These are phyloP conservation scores for Termitomyces bulborhizus DNA, from an alignment of 768 basidiomycete species.

Conservation along the genomic window DNA sequence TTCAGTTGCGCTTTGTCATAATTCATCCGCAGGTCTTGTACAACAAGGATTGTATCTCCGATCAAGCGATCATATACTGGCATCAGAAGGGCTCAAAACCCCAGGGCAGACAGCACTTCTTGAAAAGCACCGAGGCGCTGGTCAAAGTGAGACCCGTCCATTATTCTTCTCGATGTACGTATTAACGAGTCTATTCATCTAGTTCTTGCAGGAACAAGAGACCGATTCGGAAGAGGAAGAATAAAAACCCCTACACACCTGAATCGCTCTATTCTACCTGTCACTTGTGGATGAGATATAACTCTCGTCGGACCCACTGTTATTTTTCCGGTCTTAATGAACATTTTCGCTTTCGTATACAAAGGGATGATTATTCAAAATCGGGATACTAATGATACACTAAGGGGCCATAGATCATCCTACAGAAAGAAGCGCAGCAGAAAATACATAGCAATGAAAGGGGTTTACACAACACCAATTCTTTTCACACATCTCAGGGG, in stretches of 20 bases:
- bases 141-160: constrained; percentile 64
- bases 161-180: not conserved
- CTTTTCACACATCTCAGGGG: not conserved
- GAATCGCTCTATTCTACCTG: not conserved
- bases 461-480: not conserved
- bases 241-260: constrained; percentile 7
- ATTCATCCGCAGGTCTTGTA: constrained; percentile 68
- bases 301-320: not conserved
- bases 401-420: not conserved
- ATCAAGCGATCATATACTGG: constrained; percentile 98
- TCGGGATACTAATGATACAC: not conserved
- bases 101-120: constrained; percentile 92
- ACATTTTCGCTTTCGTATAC: not conserved
- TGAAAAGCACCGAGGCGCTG: constrained; percentile 79
- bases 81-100: constrained; percentile 94
- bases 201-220: constrained; percentile 92
- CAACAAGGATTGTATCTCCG: constrained; percentile 92
- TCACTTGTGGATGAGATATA: not conserved
- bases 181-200: not conserved
- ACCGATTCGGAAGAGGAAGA: constrained; percentile 64
- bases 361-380: not conserved
- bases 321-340: not conserved
- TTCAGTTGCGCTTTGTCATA: not conserved
- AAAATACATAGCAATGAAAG: not conserved
- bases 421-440: not conserved